Evolutionary conservation across 352 stramenopile species (phyloP).

Genomic region (Pilasporangium apinafurcum): DNA sequence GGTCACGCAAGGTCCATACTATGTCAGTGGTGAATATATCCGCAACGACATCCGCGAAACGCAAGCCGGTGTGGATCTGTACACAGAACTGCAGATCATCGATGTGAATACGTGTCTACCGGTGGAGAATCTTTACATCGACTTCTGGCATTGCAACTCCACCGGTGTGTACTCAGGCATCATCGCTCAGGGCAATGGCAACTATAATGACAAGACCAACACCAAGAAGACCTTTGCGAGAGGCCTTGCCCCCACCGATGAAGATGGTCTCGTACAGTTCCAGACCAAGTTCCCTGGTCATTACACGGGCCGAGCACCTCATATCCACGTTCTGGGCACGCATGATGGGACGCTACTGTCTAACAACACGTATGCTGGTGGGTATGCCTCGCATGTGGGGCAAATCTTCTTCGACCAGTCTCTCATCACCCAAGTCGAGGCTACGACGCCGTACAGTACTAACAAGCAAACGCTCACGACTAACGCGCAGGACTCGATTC

Average conservation of each 20-base stretch:
- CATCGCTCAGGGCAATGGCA: too few relatives aligned
- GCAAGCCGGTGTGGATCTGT: too few relatives aligned
- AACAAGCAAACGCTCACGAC: constrained; percentile 4
- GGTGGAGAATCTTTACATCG: too few relatives aligned
- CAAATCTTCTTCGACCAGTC: constrained; percentile 11
- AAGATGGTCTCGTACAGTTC: constrained; percentile 1
- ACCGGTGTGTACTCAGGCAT: too few relatives aligned
- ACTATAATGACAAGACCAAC: too few relatives aligned
- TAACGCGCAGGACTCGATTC: constrained; percentile 1
- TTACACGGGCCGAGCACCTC: constrained; percentile 5
- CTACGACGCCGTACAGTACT: neutral
- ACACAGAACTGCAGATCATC: too few relatives aligned
- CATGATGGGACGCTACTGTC: constrained; percentile 3
- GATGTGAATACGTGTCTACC: too few relatives aligned
- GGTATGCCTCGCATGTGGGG: constrained; percentile 3
- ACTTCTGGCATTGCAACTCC: too few relatives aligned
- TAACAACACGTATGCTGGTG: constrained; percentile 10
- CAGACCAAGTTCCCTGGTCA: constrained; percentile 8
- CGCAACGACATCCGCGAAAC: too few relatives aligned
- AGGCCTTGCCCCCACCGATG: constrained; percentile 1
- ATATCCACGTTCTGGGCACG: constrained; percentile 8
- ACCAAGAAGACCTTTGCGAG: too few relatives aligned
- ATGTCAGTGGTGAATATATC: too few relatives aligned
- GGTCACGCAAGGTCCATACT: too few relatives aligned
- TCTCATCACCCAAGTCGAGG: neutral